Conservation (phyloP, 106 monocot species). For the Acorus calamus region DNA sequence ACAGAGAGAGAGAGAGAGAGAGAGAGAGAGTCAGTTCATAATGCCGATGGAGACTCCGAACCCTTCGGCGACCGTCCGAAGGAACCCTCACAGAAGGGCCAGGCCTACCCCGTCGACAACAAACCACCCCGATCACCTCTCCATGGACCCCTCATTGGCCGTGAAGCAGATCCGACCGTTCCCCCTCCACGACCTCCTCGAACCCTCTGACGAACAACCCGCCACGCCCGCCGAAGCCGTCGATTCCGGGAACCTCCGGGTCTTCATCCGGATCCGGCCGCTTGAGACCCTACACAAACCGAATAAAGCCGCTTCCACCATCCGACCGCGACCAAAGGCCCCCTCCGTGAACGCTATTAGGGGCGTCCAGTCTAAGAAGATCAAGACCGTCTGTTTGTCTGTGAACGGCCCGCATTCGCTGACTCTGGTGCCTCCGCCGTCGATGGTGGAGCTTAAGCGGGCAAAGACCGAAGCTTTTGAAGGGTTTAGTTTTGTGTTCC, state of each 20-base stretch:
- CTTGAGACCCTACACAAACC: conserved; percentile 13
- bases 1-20: too few species aligned
- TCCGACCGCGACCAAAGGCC: background rate
- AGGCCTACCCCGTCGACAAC: conserved; percentile 10
- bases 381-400: conserved; percentile 26
- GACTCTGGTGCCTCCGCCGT: conserved; percentile 42
- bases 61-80: conserved; percentile 39
- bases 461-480: conserved; percentile 66
- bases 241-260: conserved; percentile 40
- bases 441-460: conserved; percentile 39
- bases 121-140: too few species aligned
- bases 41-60: background rate
- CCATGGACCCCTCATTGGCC: too few species aligned
- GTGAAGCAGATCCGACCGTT: too few species aligned
- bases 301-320: background rate
- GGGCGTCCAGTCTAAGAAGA: conserved; percentile 9
- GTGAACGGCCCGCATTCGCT: conserved; percentile 45
- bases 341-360: background rate
- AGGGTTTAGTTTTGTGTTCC: conserved; percentile 66
- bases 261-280: conserved; percentile 76
- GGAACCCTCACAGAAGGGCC: conserved; percentile 51
- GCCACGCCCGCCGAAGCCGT: background rate
- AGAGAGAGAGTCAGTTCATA: too few species aligned
- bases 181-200: background rate
- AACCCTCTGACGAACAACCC: conserved; percentile 1